phyloP scores from a whole-genome alignment of 805 yeast genomes.

The Candida silvicultrix region DNA sequence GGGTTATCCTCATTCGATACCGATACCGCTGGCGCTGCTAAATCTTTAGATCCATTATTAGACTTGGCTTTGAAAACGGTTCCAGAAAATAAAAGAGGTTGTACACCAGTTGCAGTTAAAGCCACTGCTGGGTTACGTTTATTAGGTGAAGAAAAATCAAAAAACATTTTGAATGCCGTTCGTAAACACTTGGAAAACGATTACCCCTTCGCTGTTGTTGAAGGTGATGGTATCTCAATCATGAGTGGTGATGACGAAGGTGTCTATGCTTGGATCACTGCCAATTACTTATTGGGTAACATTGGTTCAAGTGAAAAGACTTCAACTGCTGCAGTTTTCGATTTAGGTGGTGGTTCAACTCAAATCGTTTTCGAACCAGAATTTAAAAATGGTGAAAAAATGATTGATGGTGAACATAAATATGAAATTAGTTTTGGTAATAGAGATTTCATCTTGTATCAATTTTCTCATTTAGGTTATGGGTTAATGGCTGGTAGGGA shows the following conservation, averaged over 20 bases:
- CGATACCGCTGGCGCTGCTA: slow-evolving; percentile 81
- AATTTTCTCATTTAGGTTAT: slow-evolving; percentile 91
- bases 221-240: slow-evolving; percentile 79
- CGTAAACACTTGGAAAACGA: slow-evolving; percentile 66
- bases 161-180: slow-evolving; percentile 69
- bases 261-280: slow-evolving; percentile 97
- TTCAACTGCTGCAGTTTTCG: slow-evolving; percentile 96
- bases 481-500: slow-evolving; percentile 94
- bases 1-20: slow-evolving; percentile 84
- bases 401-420: slow-evolving; percentile 87
- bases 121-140: slow-evolving; percentile 96
- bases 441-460: slow-evolving; percentile 75
- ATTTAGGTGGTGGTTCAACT: slow-evolving; percentile 97
- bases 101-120: slow-evolving; percentile 94
- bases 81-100: slow-evolving; percentile 64
- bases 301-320: slow-evolving; percentile 68
- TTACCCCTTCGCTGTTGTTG: slow-evolving; percentile 90
- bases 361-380: slow-evolving; percentile 97
- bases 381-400: slow-evolving; percentile 47
- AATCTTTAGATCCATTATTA: slow-evolving; percentile 79
- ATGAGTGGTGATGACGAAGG: slow-evolving; percentile 98
- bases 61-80: slow-evolving; percentile 68
- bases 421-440: slow-evolving; percentile 77
- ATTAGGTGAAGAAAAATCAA: slow-evolving; percentile 70
- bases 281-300: slow-evolving; percentile 88